These are phyloP conservation scores for Raddia distichophylla DNA, from an alignment of 176 grass and related monocot genomes.

Conservation along the genomic window DNA sequence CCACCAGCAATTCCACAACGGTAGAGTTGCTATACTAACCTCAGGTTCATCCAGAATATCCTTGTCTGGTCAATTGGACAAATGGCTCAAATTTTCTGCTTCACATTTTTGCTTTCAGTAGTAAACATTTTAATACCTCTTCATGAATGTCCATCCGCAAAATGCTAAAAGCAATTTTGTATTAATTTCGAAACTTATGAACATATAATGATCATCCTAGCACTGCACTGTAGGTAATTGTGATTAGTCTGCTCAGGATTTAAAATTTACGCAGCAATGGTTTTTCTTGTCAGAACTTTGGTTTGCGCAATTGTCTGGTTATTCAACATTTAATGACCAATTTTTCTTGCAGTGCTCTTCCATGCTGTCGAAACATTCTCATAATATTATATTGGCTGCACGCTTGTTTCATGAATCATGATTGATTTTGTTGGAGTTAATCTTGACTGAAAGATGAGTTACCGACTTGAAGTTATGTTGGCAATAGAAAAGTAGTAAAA, in stretches of 20 bases:
- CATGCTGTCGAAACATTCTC: neutral
- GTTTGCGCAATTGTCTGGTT: neutral
- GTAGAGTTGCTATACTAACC: neutral
- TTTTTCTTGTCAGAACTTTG: slow-evolving; percentile 4
- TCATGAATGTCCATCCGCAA: neutral
- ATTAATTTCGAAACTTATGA: neutral
- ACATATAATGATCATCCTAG: neutral
- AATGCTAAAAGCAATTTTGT: neutral
- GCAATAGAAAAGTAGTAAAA: no score
- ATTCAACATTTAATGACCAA: neutral
- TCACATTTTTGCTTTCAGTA: neutral
- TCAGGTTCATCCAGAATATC: slow-evolving; percentile 8
- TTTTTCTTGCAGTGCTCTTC: neutral
- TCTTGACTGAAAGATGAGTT: no score
- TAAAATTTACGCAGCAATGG: neutral
- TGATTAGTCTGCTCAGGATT: slow-evolving; percentile 24
- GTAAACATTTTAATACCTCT: neutral
- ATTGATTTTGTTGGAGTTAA: neutral
- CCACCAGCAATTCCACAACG: neutral
- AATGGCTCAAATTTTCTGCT: neutral
- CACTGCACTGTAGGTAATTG: neutral
- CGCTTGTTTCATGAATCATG: slow-evolving; percentile 28
- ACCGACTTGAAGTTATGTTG: no score
- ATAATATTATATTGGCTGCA: neutral
- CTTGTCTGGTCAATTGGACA: neutral